Evolutionary conservation across 2,329 filamentous ascomycete genomes (phyloP).

Genomic region (Xylaria arbuscula): DNA sequence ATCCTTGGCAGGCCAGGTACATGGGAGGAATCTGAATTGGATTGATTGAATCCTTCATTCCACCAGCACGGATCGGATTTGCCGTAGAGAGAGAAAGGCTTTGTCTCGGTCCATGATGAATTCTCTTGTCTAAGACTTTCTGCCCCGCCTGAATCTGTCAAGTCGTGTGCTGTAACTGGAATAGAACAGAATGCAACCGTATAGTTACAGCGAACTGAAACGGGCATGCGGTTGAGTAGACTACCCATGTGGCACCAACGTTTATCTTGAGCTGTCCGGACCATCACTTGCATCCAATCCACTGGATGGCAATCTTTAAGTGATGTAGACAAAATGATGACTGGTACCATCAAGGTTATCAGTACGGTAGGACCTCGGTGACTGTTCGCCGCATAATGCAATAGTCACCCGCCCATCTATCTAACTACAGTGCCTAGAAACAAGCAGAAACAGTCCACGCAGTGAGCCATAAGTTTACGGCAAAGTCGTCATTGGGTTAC

Average conservation of each 20-base stretch:
- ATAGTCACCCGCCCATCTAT: not conserved
- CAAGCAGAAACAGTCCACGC: slow-evolving; percentile 14
- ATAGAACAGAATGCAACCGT: not conserved
- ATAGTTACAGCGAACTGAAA: slow-evolving; percentile 25
- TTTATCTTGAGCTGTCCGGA: slow-evolving; percentile 1
- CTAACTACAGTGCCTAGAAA: not conserved
- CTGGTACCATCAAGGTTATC: not conserved
- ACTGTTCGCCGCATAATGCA: not conserved
- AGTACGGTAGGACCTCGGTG: not conserved
- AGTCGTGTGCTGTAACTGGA: not conserved
- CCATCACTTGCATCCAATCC: slow-evolving; percentile 18
- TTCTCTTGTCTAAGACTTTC: slow-evolving; percentile 19
- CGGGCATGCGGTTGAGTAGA: slow-evolving; percentile 18
- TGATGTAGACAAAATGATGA: not conserved
- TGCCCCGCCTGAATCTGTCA: slow-evolving; percentile 14
- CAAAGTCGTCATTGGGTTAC: slow-evolving; percentile 16
- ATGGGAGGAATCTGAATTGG: not conserved
- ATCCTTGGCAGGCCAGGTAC: not conserved
- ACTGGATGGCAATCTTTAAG: slow-evolving; percentile 1
- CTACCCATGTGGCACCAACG: not conserved
- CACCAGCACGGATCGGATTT: not conserved
- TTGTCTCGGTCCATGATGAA: not conserved
- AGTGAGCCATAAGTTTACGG: not conserved
- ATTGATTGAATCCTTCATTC: slow-evolving; percentile 11
- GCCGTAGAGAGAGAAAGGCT: not conserved